phyloP scores from a whole-genome alignment of 106 monocot species.

The Platanthera zijinensis region DNA sequence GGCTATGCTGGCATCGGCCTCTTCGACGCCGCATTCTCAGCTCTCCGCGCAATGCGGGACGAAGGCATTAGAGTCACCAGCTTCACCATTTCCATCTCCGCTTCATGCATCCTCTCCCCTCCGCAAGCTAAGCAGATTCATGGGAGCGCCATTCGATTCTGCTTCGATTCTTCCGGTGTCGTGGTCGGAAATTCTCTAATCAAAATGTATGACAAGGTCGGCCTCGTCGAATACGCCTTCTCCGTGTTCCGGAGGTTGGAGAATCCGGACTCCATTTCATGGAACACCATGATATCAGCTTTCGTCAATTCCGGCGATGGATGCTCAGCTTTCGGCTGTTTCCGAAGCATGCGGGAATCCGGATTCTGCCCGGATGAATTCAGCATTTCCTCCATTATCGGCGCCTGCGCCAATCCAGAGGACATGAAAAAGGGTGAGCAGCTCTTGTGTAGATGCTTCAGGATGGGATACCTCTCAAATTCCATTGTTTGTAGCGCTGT shows the following conservation, averaged over 20 bases:
- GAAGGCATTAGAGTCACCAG: conserved; percentile 22
- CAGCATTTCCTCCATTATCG: conserved; percentile 46
- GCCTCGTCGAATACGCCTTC: conserved; percentile 29
- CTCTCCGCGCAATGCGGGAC: conserved; percentile 33
- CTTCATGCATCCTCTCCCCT: conserved; percentile 20
- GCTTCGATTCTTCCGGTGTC: conserved; percentile 21
- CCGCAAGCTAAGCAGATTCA: conserved; percentile 55
- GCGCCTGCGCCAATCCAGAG: conserved; percentile 23
- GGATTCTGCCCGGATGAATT: conserved; percentile 45
- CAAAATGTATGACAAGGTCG: conserved; percentile 58
- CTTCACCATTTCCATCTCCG: conserved; percentile 50
- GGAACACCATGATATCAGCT: conserved; percentile 64
- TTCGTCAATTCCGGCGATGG: conserved; percentile 19
- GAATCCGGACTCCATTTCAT: conserved; percentile 52
- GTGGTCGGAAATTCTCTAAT: conserved; percentile 66
- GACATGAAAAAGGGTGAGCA: conserved; percentile 61
- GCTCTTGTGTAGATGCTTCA: conserved; percentile 53
- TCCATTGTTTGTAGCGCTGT: conserved; percentile 71
- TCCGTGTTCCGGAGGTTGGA: conserved; percentile 38
- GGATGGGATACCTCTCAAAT: conserved; percentile 55
- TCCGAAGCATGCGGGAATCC: conserved; percentile 36
- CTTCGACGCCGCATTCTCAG: conserved; percentile 8
- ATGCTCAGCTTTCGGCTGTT: conserved; percentile 24
- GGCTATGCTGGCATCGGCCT: conserved; percentile 18
- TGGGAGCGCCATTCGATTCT: conserved; percentile 25